Conservation (phyloP, 2,329 filamentous ascomycete genomes). For the Hypoxylon sp. region DNA sequence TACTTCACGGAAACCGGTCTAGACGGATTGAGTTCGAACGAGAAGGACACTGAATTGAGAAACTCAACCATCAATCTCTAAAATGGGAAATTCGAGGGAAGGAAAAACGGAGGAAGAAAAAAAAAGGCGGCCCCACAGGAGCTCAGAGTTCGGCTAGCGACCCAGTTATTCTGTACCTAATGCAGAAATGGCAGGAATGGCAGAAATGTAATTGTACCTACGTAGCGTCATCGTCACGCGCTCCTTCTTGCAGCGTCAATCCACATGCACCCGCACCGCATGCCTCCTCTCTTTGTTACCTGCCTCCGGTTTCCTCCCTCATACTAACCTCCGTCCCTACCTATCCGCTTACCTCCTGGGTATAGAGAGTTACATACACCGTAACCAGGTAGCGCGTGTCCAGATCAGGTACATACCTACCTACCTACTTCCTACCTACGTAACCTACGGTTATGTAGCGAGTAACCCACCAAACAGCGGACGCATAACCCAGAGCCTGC, state of each 20-base stretch:
- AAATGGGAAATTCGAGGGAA: slow-evolving; percentile 11
- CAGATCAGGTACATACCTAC: slow-evolving; percentile 1
- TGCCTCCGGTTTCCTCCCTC: slow-evolving; percentile 1
- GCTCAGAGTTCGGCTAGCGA: slow-evolving; percentile 17
- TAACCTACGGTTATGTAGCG: not conserved
- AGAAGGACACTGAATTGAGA: not conserved
- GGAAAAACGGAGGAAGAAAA: too few relatives aligned
- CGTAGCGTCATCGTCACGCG: slow-evolving; percentile 43
- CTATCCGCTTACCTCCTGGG: not conserved
- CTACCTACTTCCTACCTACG: too few relatives aligned
- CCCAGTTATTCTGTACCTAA: slow-evolving; percentile 5
- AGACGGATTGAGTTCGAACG: not conserved
- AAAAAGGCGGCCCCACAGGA: slow-evolving; percentile 29
- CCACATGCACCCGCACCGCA: slow-evolving; percentile 16
- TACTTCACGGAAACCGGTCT: slow-evolving; percentile 6
- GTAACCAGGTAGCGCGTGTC: slow-evolving; percentile 1
- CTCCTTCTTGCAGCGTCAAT: slow-evolving; percentile 35
- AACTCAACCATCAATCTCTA: slow-evolving; percentile 1
- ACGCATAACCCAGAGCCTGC: slow-evolving; percentile 35
- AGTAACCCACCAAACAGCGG: slow-evolving; percentile 35
- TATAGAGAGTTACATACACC: slow-evolving; percentile 9
- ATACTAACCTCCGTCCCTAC: not conserved
- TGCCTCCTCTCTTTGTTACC: not conserved
- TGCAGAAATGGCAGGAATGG: not conserved
- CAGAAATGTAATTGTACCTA: slow-evolving; percentile 13